A percentile compares a stretch with the other conserved stretches of the same genome.
Conservation (phyloP, 2,329 filamentous ascomycete species). For the Ilyonectria destructans region DNA sequence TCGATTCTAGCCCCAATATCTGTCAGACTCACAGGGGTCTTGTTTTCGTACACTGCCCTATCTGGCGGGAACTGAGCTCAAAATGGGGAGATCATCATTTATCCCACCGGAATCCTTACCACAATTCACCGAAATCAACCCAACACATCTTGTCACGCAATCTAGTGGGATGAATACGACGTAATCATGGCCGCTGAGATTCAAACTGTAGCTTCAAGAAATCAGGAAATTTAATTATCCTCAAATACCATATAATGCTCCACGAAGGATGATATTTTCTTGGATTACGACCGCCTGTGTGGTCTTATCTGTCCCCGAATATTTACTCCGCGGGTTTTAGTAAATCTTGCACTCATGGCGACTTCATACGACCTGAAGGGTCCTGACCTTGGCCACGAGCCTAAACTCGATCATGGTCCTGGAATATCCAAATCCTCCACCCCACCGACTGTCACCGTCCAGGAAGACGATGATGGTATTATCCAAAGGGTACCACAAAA, state of each 20-base stretch:
- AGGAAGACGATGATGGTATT: conserved; percentile 3
- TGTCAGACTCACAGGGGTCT: neutral
- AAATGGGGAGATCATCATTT: neutral
- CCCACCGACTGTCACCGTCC: neutral
- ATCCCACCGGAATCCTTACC: conserved; percentile 23
- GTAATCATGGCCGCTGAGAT: neutral
- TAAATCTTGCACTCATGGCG: neutral
- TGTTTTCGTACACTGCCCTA: neutral
- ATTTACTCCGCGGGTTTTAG: neutral
- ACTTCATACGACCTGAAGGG: conserved; percentile 3
- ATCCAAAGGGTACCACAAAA: conserved; percentile 23
- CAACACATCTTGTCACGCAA: conserved; percentile 12
- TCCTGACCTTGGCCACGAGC: conserved; percentile 6
- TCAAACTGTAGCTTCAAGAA: neutral
- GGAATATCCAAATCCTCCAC: conserved; percentile 6
- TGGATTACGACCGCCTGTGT: neutral
- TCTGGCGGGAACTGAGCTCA: neutral
- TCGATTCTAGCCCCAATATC: neutral
- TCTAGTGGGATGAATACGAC: conserved; percentile 23
- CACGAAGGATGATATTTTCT: neutral
- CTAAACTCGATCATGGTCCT: neutral
- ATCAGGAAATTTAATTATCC: too few relatives aligned
- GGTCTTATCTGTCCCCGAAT: neutral
- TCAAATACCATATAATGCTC: neutral
- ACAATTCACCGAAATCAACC: neutral